Evolutionary conservation across 1,284 basidiomycete genomes (phyloP).

Genomic region (Phlebopus sp.): DNA sequence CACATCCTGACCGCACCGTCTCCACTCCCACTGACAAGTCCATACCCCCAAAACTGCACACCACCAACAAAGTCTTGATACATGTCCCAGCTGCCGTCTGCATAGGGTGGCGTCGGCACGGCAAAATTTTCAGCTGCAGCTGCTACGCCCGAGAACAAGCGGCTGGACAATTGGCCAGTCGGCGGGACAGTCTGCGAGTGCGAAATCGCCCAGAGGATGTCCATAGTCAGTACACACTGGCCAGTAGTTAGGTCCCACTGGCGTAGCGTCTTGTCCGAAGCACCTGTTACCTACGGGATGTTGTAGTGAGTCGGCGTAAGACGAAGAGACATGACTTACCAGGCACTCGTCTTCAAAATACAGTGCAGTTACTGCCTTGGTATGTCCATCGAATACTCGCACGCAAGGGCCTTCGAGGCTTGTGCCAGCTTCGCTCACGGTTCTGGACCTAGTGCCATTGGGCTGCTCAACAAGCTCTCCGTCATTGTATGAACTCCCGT

Average conservation of each 20-base stretch:
- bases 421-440: constrained; percentile 28
- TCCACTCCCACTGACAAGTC: constrained; percentile 92
- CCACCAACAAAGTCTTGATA: constrained; percentile 98
- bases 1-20: constrained; percentile 99
- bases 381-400: constrained; percentile 86
- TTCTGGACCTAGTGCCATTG: constrained; percentile 36
- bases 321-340: constrained; percentile 44
- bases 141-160: constrained; percentile 52
- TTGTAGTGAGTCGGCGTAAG: constrained; percentile 10
- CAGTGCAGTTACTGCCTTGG: constrained; percentile 86
- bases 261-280: constrained; percentile 96
- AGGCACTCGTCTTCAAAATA: constrained; percentile 95
- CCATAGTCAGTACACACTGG: constrained; percentile 99
- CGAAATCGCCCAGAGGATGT: constrained; percentile 98
- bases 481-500: constrained; percentile 35
- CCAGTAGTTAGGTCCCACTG: constrained; percentile 98
- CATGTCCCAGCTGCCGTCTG: constrained; percentile 92
- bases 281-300: constrained; percentile 79
- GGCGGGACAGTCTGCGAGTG: constrained; percentile 68
- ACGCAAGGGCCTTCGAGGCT: constrained; percentile 58
- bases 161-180: constrained; percentile 39
- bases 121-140: constrained; percentile 69
- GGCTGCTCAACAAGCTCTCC: constrained; percentile 33
- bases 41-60: constrained; percentile 99
- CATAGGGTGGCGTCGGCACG: constrained; percentile 82